Percentiles rank a stretch among this genome's conserved stretches.
phyloP scores from a whole-genome alignment of 768 basidiomycete species.

The Lactarius indigo region DNA sequence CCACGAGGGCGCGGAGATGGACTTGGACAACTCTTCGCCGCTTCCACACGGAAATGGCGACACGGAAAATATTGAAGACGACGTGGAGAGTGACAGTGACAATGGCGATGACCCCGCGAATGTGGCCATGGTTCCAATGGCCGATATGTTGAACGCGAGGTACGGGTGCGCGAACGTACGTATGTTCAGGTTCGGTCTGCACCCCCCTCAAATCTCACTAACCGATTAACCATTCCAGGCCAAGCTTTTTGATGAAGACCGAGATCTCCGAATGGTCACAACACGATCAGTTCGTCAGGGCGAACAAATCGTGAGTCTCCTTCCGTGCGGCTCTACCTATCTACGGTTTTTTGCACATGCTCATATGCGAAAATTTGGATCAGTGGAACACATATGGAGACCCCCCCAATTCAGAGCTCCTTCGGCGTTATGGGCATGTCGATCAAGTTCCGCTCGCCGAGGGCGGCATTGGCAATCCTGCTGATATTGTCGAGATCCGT shows the following conservation, averaged over 20 bases:
- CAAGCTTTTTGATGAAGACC: constrained; percentile 76
- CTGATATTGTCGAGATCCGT: constrained; percentile 72
- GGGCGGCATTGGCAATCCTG: constrained; percentile 62
- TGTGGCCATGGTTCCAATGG: constrained; percentile 92
- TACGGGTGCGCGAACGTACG: constrained; percentile 81
- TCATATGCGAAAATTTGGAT: not conserved
- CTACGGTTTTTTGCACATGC: not conserved
- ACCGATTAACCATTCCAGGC: constrained; percentile 47
- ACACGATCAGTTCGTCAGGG: constrained; percentile 71
- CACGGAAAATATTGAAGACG: constrained; percentile 36
- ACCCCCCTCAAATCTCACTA: constrained; percentile 2
- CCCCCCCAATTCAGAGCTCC: constrained; percentile 85
- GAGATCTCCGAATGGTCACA: constrained; percentile 71
- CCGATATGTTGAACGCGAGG: constrained; percentile 92
- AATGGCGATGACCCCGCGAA: constrained; percentile 56
- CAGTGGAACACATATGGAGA: constrained; percentile 97
- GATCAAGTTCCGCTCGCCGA: constrained; percentile 62
- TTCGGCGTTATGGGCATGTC: constrained; percentile 93
- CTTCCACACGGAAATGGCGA: constrained; percentile 28
- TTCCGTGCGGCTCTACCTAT: not conserved
- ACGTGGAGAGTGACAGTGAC: constrained; percentile 39
- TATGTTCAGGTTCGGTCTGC: too few species aligned
- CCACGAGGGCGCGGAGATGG: constrained; percentile 26
- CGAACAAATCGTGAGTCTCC: constrained; percentile 75
- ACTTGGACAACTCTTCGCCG: constrained; percentile 35